A percentile compares a stretch with the other conserved stretches of the same genome.
Evolutionary conservation across 2,329 filamentous ascomycete genomes (phyloP).

Genomic region (Zymoseptoria passerinii): DNA sequence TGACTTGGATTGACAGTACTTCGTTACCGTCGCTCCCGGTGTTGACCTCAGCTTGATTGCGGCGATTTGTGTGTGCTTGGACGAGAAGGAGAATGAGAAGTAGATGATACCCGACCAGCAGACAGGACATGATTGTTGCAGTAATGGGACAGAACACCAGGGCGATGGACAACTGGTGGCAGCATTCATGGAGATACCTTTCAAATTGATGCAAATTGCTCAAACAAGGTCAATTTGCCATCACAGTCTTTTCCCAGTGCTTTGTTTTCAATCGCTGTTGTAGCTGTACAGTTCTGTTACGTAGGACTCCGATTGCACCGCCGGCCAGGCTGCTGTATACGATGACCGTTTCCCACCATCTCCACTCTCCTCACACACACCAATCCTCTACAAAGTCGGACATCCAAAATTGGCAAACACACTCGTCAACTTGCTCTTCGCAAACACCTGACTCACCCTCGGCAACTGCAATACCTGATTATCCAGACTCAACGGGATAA

Average conservation of each 20-base stretch:
- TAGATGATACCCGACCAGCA: background rate
- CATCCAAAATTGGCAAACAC: background rate
- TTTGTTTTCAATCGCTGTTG: no score
- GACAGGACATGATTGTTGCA: background rate
- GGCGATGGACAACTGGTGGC: no score
- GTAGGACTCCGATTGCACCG: no score
- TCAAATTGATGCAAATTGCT: no score
- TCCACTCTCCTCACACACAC: no score
- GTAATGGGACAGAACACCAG: no score
- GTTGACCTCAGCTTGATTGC: slow-evolving; percentile 59
- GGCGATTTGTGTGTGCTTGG: slow-evolving; percentile 59
- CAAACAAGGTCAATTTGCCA: no score
- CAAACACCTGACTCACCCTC: background rate
- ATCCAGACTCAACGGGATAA: background rate
- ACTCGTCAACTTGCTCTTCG: background rate
- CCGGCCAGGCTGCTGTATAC: no score
- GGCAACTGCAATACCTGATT: background rate
- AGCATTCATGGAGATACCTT: no score
- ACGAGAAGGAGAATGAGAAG: slow-evolving; percentile 54
- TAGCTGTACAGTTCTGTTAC: no score
- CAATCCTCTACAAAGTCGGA: background rate
- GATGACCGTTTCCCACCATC: no score
- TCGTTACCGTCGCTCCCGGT: slow-evolving; percentile 53
- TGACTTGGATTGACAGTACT: slow-evolving; percentile 38
- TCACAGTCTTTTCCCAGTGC: no score